Evolutionary conservation across 805 yeast genomes (phyloP).

Genomic region (Saccharomyces paradoxus): DNA sequence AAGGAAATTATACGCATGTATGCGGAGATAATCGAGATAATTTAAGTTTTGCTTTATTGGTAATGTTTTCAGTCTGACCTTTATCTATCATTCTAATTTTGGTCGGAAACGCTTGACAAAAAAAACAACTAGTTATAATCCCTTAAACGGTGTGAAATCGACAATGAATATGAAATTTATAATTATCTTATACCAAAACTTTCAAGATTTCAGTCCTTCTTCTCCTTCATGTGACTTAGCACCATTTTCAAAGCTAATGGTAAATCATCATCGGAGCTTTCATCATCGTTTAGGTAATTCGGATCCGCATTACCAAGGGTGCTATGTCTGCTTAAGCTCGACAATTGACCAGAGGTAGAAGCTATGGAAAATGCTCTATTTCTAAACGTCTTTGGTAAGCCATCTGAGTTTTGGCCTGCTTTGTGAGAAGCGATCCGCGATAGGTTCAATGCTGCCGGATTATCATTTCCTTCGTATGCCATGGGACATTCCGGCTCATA

Average conservation of each 20-base stretch:
- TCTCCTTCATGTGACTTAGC: slow-evolving; percentile 20
- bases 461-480: slow-evolving; percentile 6
- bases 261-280: slow-evolving; percentile 22
- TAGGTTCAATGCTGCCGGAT: slow-evolving; percentile 9
- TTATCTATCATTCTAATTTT: too few relatives aligned
- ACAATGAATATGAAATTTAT: neutral
- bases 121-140: neutral
- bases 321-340: slow-evolving; percentile 1
- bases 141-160: neutral
- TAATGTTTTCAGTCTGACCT: neutral
- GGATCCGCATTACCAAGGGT: slow-evolving; percentile 21
- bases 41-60: neutral
- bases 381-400: slow-evolving; percentile 27
- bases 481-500: slow-evolving; percentile 11
- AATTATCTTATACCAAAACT: neutral
- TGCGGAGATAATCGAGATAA: neutral
- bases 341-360: slow-evolving; percentile 18
- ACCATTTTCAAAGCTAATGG: slow-evolving; percentile 35
- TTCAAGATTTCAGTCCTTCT: neutral
- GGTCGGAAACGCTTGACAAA: neutral
- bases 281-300: slow-evolving; percentile 10
- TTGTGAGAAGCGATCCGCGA: slow-evolving; percentile 27
- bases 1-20: neutral
- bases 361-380: slow-evolving; percentile 33
- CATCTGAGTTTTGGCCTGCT: slow-evolving; percentile 7